Conservation (phyloP, 257 asterid genomes). For the Solanum chaucha region DNA sequence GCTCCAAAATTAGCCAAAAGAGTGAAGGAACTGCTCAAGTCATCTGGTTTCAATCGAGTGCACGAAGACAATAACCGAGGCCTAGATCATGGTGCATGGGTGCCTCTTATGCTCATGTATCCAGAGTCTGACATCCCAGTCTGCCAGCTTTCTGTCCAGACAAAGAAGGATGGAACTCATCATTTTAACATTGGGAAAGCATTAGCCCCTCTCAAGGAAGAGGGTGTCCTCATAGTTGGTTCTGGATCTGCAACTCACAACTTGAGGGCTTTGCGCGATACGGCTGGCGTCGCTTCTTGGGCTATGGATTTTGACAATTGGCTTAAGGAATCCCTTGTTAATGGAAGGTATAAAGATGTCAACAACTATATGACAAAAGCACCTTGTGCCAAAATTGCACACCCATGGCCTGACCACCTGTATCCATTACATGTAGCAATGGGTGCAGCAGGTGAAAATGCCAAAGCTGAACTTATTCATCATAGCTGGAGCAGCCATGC, state of each 20-base stretch:
- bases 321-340: constrained; percentile 53
- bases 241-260: constrained; percentile 80
- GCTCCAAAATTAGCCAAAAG: constrained; percentile 59
- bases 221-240: constrained; percentile 68
- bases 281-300: constrained; percentile 40
- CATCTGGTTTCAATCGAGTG: constrained; percentile 43
- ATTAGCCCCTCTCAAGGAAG: constrained; percentile 54
- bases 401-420: constrained; percentile 66
- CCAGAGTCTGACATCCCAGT: constrained; percentile 78
- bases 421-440: constrained; percentile 61
- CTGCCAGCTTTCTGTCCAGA: constrained; percentile 74
- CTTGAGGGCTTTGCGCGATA: constrained; percentile 27
- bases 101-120: constrained; percentile 83
- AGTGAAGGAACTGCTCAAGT: constrained; percentile 47
- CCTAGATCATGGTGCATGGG: constrained; percentile 88
- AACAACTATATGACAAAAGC: constrained; percentile 49
- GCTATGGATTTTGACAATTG: constrained; percentile 59
- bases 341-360: constrained; percentile 67
- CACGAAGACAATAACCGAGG: constrained; percentile 55
- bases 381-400: constrained; percentile 59
- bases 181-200: constrained; percentile 69
- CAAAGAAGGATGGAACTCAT: constrained; percentile 48
- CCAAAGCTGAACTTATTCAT: constrained; percentile 60
- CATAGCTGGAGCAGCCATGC: constrained; percentile 46
- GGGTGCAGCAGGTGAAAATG: constrained; percentile 52